A percentile compares a stretch with the other conserved stretches of the same genome.
Conservation (phyloP, 768 basidiomycete genomes). For the Mycena filopes region DNA sequence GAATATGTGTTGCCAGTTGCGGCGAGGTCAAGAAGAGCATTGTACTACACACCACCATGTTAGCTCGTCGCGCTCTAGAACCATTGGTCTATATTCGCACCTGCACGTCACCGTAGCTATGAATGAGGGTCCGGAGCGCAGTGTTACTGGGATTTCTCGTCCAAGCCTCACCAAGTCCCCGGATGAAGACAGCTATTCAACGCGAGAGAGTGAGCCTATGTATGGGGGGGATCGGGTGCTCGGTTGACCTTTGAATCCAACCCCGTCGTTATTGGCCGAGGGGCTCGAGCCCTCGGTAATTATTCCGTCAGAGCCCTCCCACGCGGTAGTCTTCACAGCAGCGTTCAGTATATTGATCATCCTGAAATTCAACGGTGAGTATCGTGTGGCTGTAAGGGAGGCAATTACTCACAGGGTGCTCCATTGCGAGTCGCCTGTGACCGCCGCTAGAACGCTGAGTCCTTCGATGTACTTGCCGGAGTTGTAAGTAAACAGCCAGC, state of each 20-base stretch:
- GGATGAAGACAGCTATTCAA: conserved; percentile 56
- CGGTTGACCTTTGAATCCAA: conserved; percentile 61
- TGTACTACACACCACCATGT: conserved; percentile 47
- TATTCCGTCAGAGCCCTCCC: conserved; percentile 61
- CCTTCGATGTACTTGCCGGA: conserved; percentile 66
- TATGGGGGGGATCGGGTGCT: background rate
- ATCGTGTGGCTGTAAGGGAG: conserved; percentile 1
- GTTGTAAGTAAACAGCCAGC: conserved; percentile 65
- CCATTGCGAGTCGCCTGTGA: conserved; percentile 56
- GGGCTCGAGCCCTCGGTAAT: conserved; percentile 62
- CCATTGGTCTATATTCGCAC: background rate
- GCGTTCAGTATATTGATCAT: conserved; percentile 51
- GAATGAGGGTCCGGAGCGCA: conserved; percentile 52
- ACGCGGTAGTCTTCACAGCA: conserved; percentile 54
- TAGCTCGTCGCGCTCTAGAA: background rate
- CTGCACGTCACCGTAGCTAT: conserved; percentile 56
- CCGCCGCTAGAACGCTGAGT: conserved; percentile 53
- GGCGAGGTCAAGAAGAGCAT: conserved; percentile 60
- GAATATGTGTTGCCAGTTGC: conserved; percentile 56
- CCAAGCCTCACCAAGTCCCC: conserved; percentile 59
- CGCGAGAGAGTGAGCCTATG: background rate
- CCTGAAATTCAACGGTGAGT: conserved; percentile 39
- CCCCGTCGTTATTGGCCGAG: conserved; percentile 53
- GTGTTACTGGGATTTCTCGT: conserved; percentile 48
- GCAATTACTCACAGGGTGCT: conserved; percentile 47